phyloP scores from a whole-genome alignment of 2,329 filamentous ascomycete species.

The Botryotinia globosa region DNA sequence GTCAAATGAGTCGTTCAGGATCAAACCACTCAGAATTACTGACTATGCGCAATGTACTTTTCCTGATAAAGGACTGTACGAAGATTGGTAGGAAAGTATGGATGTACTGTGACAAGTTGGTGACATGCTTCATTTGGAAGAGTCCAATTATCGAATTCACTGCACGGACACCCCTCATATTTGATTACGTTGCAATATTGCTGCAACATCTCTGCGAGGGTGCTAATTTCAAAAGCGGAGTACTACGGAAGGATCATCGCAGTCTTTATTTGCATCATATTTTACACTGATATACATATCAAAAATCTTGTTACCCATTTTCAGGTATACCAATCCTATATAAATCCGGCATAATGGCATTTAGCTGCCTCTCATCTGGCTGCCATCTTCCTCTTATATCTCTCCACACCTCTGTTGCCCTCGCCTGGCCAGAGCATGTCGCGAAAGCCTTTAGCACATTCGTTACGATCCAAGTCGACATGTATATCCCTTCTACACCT shows the following conservation, averaged over 20 bases:
- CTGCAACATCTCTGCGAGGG: background rate
- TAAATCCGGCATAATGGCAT: constrained; percentile 33
- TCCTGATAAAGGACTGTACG: background rate
- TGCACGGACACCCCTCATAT: background rate
- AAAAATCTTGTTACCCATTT: background rate
- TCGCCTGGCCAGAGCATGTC: constrained; percentile 40
- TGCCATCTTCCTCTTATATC: constrained; percentile 37
- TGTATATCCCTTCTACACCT: constrained; percentile 45
- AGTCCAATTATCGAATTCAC: background rate
- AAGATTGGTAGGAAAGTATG: background rate
- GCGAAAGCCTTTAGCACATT: constrained; percentile 63
- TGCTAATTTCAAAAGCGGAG: background rate
- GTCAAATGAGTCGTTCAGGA: background rate
- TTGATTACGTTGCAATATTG: background rate
- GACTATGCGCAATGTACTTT: background rate
- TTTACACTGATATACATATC: constrained; percentile 11
- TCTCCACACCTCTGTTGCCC: constrained; percentile 35
- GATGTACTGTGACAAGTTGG: background rate
- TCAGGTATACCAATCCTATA: constrained; percentile 14
- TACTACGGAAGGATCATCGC: background rate
- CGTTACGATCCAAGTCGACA: constrained; percentile 60
- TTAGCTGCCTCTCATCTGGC: constrained; percentile 34
- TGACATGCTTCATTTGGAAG: background rate
- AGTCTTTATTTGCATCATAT: background rate
- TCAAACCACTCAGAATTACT: background rate